These are phyloP conservation scores for Aspergillus bombycis DNA, from an alignment of 2,329 filamentous ascomycete species.

Conservation along the genomic window DNA sequence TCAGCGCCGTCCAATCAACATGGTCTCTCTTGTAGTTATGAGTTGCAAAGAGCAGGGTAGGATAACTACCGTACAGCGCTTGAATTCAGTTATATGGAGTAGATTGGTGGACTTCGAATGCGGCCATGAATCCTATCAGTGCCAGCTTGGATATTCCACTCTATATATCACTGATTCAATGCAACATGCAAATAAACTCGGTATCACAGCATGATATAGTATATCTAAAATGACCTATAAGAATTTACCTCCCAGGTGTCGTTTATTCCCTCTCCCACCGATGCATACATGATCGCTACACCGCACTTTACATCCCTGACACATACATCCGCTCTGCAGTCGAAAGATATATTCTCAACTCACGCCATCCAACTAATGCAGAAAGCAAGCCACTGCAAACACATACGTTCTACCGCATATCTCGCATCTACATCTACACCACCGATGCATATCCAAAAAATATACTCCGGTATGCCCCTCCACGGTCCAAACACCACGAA, in stretches of 20 bases:
- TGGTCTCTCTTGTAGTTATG: not conserved
- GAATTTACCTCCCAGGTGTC: not conserved
- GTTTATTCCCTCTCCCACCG: not conserved
- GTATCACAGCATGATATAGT: too few relatives aligned
- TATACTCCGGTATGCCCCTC: not conserved
- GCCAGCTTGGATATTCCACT: not conserved
- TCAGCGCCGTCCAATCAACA: not conserved
- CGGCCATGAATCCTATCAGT: too few relatives aligned
- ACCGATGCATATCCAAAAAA: not conserved
- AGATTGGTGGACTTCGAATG: too few relatives aligned
- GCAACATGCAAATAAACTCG: too few relatives aligned
- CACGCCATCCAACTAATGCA: not conserved
- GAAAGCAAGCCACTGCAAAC: not conserved
- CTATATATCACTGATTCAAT: not conserved
- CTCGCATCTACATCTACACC: not conserved
- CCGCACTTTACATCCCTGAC: not conserved
- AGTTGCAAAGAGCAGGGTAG: not conserved
- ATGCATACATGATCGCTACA: not conserved
- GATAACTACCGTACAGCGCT: not conserved
- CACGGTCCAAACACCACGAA: not conserved
- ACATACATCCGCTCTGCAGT: not conserved
- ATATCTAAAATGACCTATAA: too few relatives aligned
- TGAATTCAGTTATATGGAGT: too few relatives aligned
- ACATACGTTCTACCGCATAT: not conserved
- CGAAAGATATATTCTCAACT: not conserved